Percentiles rank a stretch among this genome's conserved stretches.
phyloP scores from a whole-genome alignment of 192 early-diverging fungal species.

The Coemansia sp. region DNA sequence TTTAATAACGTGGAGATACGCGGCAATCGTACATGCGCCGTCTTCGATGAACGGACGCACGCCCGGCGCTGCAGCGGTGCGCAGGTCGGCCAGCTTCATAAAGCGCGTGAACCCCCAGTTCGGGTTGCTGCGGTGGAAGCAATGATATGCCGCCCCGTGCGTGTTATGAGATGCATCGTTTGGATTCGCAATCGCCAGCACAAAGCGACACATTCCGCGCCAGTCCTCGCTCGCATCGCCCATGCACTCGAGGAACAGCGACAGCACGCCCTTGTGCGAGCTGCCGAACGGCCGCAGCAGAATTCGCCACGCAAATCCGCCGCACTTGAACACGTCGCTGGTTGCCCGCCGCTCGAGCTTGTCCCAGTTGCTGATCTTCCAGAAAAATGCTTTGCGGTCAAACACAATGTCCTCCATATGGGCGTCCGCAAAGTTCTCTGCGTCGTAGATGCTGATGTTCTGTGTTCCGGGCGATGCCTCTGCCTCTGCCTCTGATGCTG shows the following conservation, averaged over 20 bases:
- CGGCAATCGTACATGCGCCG: slow-evolving; percentile 67
- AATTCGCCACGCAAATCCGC: slow-evolving; percentile 69
- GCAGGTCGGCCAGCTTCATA: slow-evolving; percentile 62
- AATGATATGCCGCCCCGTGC: slow-evolving; percentile 74
- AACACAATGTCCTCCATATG: slow-evolving; percentile 55
- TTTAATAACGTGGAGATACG: slow-evolving; percentile 75
- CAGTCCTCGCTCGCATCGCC: slow-evolving; percentile 65
- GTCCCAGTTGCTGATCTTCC: slow-evolving; percentile 52
- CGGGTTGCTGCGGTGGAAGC: slow-evolving; percentile 79
- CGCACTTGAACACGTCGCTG: slow-evolving; percentile 51
- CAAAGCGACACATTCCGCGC: slow-evolving; percentile 86
- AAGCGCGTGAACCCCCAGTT: slow-evolving; percentile 98
- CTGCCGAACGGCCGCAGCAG: slow-evolving; percentile 91
- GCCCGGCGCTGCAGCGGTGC: slow-evolving; percentile 39
- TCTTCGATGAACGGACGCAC: slow-evolving; percentile 70
- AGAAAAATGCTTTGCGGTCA: slow-evolving; percentile 48
- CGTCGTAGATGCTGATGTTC: slow-evolving; percentile 53
- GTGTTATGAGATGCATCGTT: slow-evolving; percentile 68
- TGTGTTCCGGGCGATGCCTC: slow-evolving; percentile 2
- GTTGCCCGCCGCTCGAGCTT: slow-evolving; percentile 47
- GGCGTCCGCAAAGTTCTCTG: slow-evolving; percentile 31
- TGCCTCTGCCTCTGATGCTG: slow-evolving; percentile 3
- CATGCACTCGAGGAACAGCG: slow-evolving; percentile 87
- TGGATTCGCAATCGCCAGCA: slow-evolving; percentile 77
- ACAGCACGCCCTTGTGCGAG: slow-evolving; percentile 68